A percentile compares a stretch with the other conserved stretches of the same genome.
phyloP scores from a whole-genome alignment of 2,329 filamentous ascomycete genomes.

The Neonectria faginata region DNA sequence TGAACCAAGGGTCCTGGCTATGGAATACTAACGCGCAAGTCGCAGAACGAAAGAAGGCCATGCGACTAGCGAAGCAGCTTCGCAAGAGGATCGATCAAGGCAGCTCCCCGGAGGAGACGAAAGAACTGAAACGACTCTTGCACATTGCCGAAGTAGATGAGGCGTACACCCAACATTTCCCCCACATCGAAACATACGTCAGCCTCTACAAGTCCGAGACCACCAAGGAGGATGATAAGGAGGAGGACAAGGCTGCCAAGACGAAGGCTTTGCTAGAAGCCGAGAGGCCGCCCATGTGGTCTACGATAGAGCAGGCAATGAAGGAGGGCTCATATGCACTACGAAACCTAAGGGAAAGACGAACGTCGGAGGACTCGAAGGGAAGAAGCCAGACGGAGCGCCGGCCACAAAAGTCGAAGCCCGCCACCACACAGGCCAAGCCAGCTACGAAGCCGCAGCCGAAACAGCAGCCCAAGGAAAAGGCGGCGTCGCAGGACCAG shows the following conservation, averaged over 20 bases:
- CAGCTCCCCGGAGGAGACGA: constrained; percentile 63
- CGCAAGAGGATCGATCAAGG: constrained; percentile 66
- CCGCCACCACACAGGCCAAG: constrained; percentile 36
- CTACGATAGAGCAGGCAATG: constrained; percentile 73
- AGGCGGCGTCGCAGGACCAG: constrained; percentile 29
- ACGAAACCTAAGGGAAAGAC: constrained; percentile 67
- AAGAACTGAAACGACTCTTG: constrained; percentile 66
- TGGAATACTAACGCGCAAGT: constrained; percentile 28
- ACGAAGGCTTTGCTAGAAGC: constrained; percentile 59
- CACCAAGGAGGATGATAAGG: constrained; percentile 52
- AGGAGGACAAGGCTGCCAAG: constrained; percentile 50
- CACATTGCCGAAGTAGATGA: constrained; percentile 79
- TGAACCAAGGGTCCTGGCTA: not conserved
- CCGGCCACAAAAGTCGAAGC: constrained; percentile 33
- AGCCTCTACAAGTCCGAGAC: constrained; percentile 64
- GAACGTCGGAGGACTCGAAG: constrained; percentile 37
- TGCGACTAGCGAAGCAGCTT: constrained; percentile 73
- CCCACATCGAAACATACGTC: constrained; percentile 77
- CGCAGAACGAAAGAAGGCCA: constrained; percentile 78
- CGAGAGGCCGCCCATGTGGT: constrained; percentile 73
- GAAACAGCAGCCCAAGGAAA: constrained; percentile 35
- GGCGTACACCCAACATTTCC: constrained; percentile 80
- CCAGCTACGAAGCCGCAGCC: constrained; percentile 33
- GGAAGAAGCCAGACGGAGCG: constrained; percentile 29
- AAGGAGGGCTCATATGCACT: constrained; percentile 64